These are phyloP conservation scores for Massarina eburnea DNA, from an alignment of 2,329 filamentous ascomycete genomes.

Conservation along the genomic window DNA sequence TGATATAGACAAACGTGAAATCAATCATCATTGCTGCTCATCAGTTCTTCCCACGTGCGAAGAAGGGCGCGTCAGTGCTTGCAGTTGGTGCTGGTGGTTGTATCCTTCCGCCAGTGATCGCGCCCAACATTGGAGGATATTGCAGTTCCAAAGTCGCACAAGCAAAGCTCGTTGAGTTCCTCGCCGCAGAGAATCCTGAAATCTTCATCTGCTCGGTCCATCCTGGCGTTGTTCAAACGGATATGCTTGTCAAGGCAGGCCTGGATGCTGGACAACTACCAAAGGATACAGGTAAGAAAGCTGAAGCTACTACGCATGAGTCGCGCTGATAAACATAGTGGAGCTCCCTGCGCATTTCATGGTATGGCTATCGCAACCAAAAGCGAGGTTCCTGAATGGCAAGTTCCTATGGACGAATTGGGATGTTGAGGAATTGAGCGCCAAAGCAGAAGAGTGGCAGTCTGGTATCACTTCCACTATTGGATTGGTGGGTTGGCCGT, in stretches of 20 bases:
- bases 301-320: background rate
- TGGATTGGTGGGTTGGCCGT: conserved; percentile 15
- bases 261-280: conserved; percentile 10
- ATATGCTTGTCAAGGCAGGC: conserved; percentile 14
- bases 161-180: conserved; percentile 32
- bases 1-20: conserved; percentile 20
- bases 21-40: conserved; percentile 13
- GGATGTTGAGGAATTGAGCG: conserved; percentile 25
- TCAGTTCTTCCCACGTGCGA: conserved; percentile 19
- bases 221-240: conserved; percentile 40
- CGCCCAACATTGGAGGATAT: background rate
- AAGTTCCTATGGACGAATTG: conserved; percentile 14
- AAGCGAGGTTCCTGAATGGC: conserved; percentile 6
- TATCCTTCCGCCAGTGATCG: background rate
- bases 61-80: conserved; percentile 4
- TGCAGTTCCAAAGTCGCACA: conserved; percentile 30
- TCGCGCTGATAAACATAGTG: background rate
- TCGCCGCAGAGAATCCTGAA: conserved; percentile 37
- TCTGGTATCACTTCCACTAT: conserved; percentile 12
- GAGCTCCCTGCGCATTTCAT: conserved; percentile 8
- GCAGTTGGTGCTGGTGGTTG: background rate
- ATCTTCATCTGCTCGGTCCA: conserved; percentile 37
- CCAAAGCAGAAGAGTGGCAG: conserved; percentile 21
- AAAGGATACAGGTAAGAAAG: conserved; percentile 15
- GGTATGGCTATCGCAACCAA: conserved; percentile 8